These are phyloP conservation scores for Citropsis articulata DNA, from an alignment of 345 rosid species.

Conservation along the genomic window DNA sequence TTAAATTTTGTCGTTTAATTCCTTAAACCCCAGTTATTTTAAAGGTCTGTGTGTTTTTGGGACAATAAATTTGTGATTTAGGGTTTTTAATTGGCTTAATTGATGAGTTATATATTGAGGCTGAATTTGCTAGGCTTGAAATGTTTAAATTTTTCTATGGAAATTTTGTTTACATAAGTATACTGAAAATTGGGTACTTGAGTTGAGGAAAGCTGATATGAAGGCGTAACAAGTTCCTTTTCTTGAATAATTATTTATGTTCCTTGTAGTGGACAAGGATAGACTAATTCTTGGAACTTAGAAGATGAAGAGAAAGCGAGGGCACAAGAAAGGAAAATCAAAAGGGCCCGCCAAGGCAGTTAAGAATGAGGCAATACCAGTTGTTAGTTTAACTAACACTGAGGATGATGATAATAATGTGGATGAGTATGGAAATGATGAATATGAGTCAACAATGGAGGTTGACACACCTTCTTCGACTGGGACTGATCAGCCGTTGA, in stretches of 20 bases:
- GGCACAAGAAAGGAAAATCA: slow-evolving; percentile 57
- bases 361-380: slow-evolving; percentile 13
- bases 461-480: slow-evolving; percentile 70
- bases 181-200: background rate
- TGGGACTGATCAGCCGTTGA: slow-evolving; percentile 54
- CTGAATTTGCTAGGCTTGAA: background rate
- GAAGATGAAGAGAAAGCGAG: slow-evolving; percentile 69
- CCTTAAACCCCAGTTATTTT: background rate
- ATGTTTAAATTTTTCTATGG: background rate
- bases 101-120: background rate
- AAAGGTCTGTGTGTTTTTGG: background rate
- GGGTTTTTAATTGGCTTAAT: background rate
- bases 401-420: slow-evolving; percentile 39
- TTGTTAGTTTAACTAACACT: slow-evolving; percentile 22
- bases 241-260: background rate
- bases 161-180: background rate
- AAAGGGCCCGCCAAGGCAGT: slow-evolving; percentile 25
- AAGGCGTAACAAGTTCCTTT: background rate
- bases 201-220: background rate
- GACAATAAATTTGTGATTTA: background rate
- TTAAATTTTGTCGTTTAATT: background rate
- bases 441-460: slow-evolving; percentile 56
- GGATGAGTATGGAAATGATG: slow-evolving; percentile 41
- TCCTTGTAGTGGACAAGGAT: slow-evolving; percentile 6
- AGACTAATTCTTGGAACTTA: slow-evolving; percentile 3